phyloP scores from a whole-genome alignment of 805 yeast species.

The Candida pini region DNA sequence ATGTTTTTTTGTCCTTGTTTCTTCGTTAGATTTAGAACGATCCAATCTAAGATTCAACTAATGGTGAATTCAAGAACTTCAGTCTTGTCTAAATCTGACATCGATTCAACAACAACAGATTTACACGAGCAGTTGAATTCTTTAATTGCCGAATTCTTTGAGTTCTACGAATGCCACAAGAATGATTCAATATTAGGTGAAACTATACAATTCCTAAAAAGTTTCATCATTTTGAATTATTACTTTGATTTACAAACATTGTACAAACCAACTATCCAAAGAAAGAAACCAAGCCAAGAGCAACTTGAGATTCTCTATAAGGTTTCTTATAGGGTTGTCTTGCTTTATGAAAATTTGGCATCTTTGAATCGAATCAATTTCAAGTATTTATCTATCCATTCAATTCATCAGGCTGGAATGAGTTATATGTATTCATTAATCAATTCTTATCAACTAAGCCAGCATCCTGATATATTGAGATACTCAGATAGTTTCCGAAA shows the following conservation, averaged over 20 bases:
- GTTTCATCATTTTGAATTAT: conserved; percentile 8
- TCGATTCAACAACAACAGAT: conserved; percentile 1
- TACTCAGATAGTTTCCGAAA: conserved; percentile 3
- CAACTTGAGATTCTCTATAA: conserved; percentile 10
- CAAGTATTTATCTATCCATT: conserved; percentile 13
- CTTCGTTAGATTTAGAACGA: conserved; percentile 8
- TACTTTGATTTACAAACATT: conserved; percentile 2
- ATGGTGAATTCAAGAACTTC: conserved; percentile 2
- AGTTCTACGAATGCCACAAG: too few species aligned
- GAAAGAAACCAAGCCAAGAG: conserved; percentile 4
- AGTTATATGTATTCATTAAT: conserved; percentile 11
- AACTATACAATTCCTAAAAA: neutral
- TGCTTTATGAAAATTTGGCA: conserved; percentile 7
- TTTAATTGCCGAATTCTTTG: conserved; percentile 4
- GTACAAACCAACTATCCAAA: conserved; percentile 10
- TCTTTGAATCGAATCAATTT: conserved; percentile 8
- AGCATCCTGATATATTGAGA: conserved; percentile 3
- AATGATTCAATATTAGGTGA: too few species aligned
- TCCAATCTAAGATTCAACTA: conserved; percentile 12
- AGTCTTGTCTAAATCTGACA: neutral
- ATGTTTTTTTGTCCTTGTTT: conserved; percentile 6
- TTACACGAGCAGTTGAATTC: conserved; percentile 6
- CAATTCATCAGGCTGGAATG: conserved; percentile 14
- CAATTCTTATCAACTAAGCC: conserved; percentile 7
- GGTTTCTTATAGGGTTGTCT: conserved; percentile 8